A percentile compares a stretch with the other conserved stretches of the same genome.
Conservation (phyloP, 164 flowering plant species). For the Aristolochia californica region DNA sequence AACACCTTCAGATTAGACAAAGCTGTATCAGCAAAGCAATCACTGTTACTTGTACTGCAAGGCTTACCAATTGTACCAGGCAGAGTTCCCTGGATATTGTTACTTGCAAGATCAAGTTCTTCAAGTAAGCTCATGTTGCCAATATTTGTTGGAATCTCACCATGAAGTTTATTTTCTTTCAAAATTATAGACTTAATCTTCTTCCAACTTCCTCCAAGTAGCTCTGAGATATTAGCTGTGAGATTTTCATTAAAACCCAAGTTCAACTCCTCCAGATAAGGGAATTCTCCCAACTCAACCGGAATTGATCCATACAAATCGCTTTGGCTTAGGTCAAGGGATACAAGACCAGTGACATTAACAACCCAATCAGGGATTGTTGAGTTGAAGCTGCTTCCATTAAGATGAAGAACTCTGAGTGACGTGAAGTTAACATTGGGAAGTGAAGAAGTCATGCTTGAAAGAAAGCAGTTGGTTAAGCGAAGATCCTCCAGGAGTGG, state of each 20-base stretch:
- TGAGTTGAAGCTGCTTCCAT: not conserved
- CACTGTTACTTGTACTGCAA: not conserved
- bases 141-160: not conserved
- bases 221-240: not conserved
- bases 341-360: not conserved
- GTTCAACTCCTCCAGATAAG: no score
- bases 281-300: not conserved
- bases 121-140: constrained; percentile 4
- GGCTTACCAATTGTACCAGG: not conserved
- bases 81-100: constrained; percentile 22
- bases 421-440: not conserved
- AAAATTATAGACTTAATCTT: not conserved
- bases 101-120: constrained; percentile 31
- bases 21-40: not conserved
- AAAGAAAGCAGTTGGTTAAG: not conserved
- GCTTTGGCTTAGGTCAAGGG: not conserved
- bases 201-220: constrained; percentile 1
- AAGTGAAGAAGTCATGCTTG: constrained; percentile 2
- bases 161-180: not conserved
- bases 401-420: not conserved
- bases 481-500: not conserved
- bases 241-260: no score
- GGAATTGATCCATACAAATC: no score
- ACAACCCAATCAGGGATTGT: constrained; percentile 3
- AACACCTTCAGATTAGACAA: not conserved